Base-by-base conservation (phyloP, 495 filamentous ascomycete genomes). In the Aspergillus panamensis region DNA sequence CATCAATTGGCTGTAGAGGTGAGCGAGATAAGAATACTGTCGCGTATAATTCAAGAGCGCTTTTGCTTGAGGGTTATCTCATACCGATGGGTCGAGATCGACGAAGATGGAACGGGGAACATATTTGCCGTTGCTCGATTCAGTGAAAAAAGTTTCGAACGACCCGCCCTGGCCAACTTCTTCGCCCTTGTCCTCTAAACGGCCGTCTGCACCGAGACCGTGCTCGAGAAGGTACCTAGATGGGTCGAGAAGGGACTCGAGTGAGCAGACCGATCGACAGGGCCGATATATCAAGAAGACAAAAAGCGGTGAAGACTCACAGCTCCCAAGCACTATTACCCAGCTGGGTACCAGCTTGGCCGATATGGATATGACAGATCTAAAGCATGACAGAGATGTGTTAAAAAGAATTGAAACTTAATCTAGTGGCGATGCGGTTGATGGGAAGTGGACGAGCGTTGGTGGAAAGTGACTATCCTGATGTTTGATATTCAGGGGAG, bases 251-350 rank as follows among this genome's bases (percentile, higher is more conserved):
- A 35, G 63, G 55, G 44, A 8, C 29, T 3, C 29, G 51, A 44
- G 50, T 31, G 14, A 20, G 10, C 9, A 45, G n/a, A 20, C 31
- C 14, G 43, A 29, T 32, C 48, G 30, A 55, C 32, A 40, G 6
- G 37, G 42, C 21, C 48, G 32, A 8, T 35, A n/a, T 32, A 32
- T 8, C 8, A 29, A 8, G 37, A 17, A 7, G n/a, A 40, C 52
- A 61, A 70, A 57, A 64, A 64, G 61, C 77, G 78, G 78, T 77
- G 79, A 76, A 63, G 45, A 82, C 89, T 68, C 85, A 93, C 91
- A 96, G 85, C 77, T 96, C 91, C 91, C 91, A 96, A 59, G 91
- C 91, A 71, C 87, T 90, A 80, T 93, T 94, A 69, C 91, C 91
- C 51, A 96, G 87, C 87, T 96, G 91, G 60, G 82, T 84, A 78